These are phyloP conservation scores for Beta lomatogona DNA, from an alignment of 179 eudicot genomes.

Conservation along the genomic window DNA sequence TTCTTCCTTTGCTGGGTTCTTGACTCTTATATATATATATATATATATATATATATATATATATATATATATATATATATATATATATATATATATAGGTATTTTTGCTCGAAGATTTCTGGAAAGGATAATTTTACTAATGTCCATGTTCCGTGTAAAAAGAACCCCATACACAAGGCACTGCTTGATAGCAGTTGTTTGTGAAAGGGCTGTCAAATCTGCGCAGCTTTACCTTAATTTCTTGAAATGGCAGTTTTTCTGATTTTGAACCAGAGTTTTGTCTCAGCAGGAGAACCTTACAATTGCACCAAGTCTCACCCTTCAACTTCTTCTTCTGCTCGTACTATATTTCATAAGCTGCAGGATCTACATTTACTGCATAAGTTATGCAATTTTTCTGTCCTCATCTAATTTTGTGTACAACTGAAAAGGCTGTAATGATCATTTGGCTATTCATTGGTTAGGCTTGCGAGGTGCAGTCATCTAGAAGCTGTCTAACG, in stretches of 20 bases:
- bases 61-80: no score
- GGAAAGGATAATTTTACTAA: neutral
- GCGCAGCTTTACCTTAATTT: neutral
- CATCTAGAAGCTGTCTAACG: neutral
- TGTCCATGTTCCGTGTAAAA: neutral
- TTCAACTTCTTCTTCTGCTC: neutral
- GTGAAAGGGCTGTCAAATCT: no score
- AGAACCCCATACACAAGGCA: neutral
- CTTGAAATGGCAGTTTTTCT: neutral
- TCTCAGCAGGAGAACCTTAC: neutral
- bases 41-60: neutral
- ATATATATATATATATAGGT: neutral
- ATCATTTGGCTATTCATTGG: conserved; percentile 4
- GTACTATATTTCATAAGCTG: neutral
- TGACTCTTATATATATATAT: neutral
- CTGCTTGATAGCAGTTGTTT: neutral
- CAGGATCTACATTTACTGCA: neutral
- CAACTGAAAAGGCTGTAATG: neutral
- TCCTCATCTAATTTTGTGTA: neutral
- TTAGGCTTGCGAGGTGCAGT: neutral
- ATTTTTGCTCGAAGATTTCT: neutral
- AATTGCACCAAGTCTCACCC: neutral
- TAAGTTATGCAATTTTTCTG: neutral
- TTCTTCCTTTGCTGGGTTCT: no score
- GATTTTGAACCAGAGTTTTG: neutral